A percentile compares a stretch with the other conserved stretches of the same genome.
phyloP scores from a whole-genome alignment of 2,329 filamentous ascomycete genomes.

The Pseudodiploospora longispora region DNA sequence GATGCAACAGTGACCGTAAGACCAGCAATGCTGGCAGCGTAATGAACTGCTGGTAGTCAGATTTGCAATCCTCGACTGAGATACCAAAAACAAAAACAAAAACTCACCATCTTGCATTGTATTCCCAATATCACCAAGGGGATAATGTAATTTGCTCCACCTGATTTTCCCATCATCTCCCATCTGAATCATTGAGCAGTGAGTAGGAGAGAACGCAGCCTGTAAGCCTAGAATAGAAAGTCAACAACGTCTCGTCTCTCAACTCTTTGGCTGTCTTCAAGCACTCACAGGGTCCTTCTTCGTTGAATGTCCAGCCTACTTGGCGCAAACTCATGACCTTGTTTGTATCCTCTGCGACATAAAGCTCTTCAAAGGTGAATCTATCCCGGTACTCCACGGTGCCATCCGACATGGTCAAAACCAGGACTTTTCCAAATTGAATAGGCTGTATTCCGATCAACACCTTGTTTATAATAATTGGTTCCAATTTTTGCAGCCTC shows the following conservation, averaged over 20 bases:
- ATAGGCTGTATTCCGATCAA: slow-evolving; percentile 60
- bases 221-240: slow-evolving; percentile 39
- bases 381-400: slow-evolving; percentile 74
- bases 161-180: slow-evolving; percentile 50
- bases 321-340: slow-evolving; percentile 65
- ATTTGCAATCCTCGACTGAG: not conserved
- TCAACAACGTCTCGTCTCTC: not conserved
- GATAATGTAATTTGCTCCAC: slow-evolving; percentile 50
- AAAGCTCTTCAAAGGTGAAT: slow-evolving; percentile 60
- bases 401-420: slow-evolving; percentile 71
- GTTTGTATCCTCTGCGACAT: slow-evolving; percentile 53
- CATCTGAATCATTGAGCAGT: slow-evolving; percentile 50
- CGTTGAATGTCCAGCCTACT: slow-evolving; percentile 65
- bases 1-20: slow-evolving; percentile 46
- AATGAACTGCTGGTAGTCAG: slow-evolving; percentile 33
- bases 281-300: slow-evolving; percentile 54
- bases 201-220: slow-evolving; percentile 52
- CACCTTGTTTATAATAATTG: slow-evolving; percentile 63
- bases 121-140: slow-evolving; percentile 38
- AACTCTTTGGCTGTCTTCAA: not conserved
- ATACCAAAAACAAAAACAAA: no score
- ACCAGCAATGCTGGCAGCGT: slow-evolving; percentile 52
- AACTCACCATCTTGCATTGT: slow-evolving; percentile 41
- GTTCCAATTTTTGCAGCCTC: slow-evolving; percentile 55
- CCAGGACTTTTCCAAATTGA: slow-evolving; percentile 63